Conservation (phyloP, 331 rosid genomes). For the Pyracantha coccinea region DNA sequence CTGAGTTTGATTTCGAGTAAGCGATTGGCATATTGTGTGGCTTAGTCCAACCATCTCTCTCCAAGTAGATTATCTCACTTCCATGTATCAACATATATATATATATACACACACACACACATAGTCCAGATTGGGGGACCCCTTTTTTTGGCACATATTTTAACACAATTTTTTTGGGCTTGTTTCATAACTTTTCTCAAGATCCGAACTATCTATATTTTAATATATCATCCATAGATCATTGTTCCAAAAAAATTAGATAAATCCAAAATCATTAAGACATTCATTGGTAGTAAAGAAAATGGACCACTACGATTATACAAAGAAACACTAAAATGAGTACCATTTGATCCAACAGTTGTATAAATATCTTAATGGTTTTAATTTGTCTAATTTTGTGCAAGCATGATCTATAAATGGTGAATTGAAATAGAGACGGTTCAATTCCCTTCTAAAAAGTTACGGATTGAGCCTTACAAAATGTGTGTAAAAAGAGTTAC, state of each 20-base stretch:
- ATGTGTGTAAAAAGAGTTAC: neutral
- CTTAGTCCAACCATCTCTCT: no score
- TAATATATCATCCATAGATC: neutral
- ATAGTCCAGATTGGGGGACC: neutral
- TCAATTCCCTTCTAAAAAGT: neutral
- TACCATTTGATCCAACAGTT: neutral
- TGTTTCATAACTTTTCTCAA: no score
- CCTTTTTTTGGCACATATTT: neutral
- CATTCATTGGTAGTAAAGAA: neutral
- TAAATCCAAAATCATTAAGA: neutral
- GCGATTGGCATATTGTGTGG: no score
- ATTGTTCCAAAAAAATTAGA: no score
- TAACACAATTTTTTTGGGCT: neutral
- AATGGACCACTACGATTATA: neutral
- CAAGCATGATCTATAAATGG: neutral
- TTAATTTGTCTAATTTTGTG: neutral
- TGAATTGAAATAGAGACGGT: neutral
- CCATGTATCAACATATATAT: no score
- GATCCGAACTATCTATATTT: neutral
- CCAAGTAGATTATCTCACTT: no score
- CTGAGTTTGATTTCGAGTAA: no score
- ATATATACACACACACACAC: no score
- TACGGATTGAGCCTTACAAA: neutral
- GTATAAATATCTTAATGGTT: neutral
- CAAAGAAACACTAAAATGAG: neutral